A percentile compares a stretch with the other conserved stretches of the same genome.
phyloP scores from a whole-genome alignment of 2,329 filamentous ascomycete species.

The Trematosphaeria pertusa region DNA sequence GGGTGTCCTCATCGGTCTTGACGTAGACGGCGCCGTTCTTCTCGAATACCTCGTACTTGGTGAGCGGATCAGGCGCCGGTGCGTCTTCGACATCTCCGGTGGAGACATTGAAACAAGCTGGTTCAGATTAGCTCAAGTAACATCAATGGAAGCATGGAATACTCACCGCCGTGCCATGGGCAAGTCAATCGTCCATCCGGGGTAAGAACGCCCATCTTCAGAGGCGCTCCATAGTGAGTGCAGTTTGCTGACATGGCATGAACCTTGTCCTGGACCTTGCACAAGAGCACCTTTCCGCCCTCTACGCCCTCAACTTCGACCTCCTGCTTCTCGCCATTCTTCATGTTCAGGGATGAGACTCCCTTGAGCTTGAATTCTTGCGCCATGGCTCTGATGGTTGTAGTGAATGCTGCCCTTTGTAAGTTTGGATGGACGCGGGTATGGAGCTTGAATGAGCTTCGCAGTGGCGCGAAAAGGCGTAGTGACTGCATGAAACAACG shows the following conservation, averaged over 20 bases:
- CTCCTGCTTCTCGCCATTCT: slow-evolving; percentile 84
- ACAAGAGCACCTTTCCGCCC: slow-evolving; percentile 82
- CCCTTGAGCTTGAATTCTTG: slow-evolving; percentile 72
- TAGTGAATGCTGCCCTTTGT: slow-evolving; percentile 33
- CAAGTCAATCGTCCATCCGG: slow-evolving; percentile 85
- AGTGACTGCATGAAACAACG: too few relatives aligned
- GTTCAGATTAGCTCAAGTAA: slow-evolving; percentile 12
- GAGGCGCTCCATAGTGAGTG: slow-evolving; percentile 88
- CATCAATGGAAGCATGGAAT: not conserved
- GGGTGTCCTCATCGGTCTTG: slow-evolving; percentile 75
- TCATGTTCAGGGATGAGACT: slow-evolving; percentile 74
- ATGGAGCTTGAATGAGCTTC: slow-evolving; percentile 22
- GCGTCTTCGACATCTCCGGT: slow-evolving; percentile 96
- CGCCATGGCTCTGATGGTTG: slow-evolving; percentile 48
- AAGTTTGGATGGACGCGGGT: slow-evolving; percentile 15
- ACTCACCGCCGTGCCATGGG: slow-evolving; percentile 91
- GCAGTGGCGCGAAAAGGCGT: slow-evolving; percentile 14
- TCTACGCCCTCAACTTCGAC: slow-evolving; percentile 90
- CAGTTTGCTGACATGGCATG: slow-evolving; percentile 86
- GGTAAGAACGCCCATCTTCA: slow-evolving; percentile 85
- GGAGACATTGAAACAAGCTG: slow-evolving; percentile 89
- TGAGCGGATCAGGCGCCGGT: slow-evolving; percentile 84
- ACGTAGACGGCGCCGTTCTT: slow-evolving; percentile 86
- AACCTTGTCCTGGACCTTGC: slow-evolving; percentile 77
- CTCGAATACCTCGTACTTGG: slow-evolving; percentile 80